Evolutionary conservation across 1,284 basidiomycete species (phyloP).

Genomic region (Ustilago tritici): DNA sequence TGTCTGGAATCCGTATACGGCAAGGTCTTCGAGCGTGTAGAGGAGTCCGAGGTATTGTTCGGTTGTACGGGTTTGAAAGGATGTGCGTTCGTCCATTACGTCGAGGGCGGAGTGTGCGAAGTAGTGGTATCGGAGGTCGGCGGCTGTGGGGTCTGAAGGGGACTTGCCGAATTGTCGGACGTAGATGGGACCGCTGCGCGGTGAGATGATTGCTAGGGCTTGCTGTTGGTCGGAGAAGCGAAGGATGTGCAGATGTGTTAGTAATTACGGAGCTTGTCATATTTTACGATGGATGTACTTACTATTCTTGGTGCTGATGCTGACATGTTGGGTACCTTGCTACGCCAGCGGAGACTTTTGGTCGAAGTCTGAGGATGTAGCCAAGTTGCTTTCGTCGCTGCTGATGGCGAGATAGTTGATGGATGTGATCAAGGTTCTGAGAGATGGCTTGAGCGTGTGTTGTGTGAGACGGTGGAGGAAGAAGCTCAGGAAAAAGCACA

Average conservation of each 20-base stretch:
- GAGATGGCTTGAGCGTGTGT: conserved; percentile 7
- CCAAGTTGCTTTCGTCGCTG: too few species aligned
- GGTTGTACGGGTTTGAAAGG: conserved; percentile 38
- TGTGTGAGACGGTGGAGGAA: conserved; percentile 19
- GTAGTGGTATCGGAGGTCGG: conserved; percentile 64
- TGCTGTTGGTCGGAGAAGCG: conserved; percentile 16
- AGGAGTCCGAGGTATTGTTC: conserved; percentile 70
- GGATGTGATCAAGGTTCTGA: not conserved
- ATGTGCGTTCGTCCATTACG: conserved; percentile 67
- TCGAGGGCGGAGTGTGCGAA: conserved; percentile 68
- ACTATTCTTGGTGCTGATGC: conserved; percentile 28
- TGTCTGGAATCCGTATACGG: conserved; percentile 70
- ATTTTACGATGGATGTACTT: not conserved
- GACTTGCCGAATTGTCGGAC: conserved; percentile 41
- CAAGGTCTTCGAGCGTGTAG: conserved; percentile 70
- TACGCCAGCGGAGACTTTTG: too few species aligned
- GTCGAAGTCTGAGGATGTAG: too few species aligned
- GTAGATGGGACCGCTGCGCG: conserved; percentile 50
- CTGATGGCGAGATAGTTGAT: not conserved
- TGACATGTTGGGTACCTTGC: conserved; percentile 11
- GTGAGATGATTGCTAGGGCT: conserved; percentile 55
- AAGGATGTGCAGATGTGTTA: not conserved
- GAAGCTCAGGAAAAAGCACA: conserved; percentile 6
- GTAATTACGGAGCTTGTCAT: not conserved
- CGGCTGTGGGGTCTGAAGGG: conserved; percentile 11